A percentile compares a stretch with the other conserved stretches of the same genome.
Conservation (phyloP, 306 rosid genomes). For the Cicer yamashitae region DNA sequence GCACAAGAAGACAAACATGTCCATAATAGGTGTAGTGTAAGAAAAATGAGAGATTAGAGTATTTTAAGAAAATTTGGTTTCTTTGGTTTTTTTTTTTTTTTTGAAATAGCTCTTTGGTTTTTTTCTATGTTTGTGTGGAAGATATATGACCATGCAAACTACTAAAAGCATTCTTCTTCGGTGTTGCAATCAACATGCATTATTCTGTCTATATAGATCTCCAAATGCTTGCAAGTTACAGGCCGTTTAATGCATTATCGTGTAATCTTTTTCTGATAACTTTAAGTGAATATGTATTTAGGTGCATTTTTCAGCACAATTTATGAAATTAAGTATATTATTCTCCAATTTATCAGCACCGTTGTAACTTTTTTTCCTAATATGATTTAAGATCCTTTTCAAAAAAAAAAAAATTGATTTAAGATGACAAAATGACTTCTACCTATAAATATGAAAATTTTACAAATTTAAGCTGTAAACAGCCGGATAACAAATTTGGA, state of each 20-base stretch:
- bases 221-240: too few species aligned
- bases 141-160: neutral
- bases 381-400: neutral
- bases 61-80: constrained; percentile 22
- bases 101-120: neutral
- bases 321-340: too few species aligned
- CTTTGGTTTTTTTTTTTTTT: too few species aligned
- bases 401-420: neutral
- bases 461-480: neutral
- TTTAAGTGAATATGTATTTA: too few species aligned
- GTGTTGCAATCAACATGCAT: constrained; percentile 17
- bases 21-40: too few species aligned
- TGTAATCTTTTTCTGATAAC: too few species aligned
- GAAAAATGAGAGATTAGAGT: too few species aligned
- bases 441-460: neutral
- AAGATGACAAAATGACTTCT: neutral
- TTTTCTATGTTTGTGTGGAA: constrained; percentile 23
- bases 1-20: too few species aligned
- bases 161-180: constrained; percentile 10
- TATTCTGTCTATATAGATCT: too few species aligned
- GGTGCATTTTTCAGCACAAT: too few species aligned
- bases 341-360: neutral
- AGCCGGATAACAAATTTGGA: neutral
- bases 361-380: neutral
- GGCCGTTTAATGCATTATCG: too few species aligned